Percentiles rank a stretch among this genome's conserved stretches.
These are phyloP conservation scores for Laburnicola sp. DNA, from an alignment of 2,329 filamentous ascomycete species.

Conservation along the genomic window DNA sequence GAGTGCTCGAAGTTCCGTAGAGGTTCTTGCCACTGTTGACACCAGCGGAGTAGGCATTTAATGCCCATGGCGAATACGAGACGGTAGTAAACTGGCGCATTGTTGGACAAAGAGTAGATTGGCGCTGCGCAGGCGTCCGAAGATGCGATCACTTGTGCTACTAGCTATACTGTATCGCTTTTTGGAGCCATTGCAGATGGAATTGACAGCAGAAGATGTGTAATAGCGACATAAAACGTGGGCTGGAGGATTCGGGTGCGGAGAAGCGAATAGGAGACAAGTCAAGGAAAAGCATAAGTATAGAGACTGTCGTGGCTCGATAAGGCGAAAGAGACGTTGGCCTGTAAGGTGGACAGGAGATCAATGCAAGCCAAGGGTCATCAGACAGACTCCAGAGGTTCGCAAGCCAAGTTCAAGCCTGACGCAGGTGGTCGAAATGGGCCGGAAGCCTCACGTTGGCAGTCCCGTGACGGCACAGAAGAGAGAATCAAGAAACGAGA, in stretches of 20 bases:
- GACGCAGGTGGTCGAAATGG: constrained; percentile 29
- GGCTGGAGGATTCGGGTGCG: constrained; percentile 36
- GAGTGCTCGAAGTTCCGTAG: constrained; percentile 18
- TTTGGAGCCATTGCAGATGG: constrained; percentile 35
- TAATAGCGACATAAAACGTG: constrained; percentile 44
- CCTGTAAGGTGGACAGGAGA: constrained; percentile 31
- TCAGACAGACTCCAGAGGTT: constrained; percentile 30
- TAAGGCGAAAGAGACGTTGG: constrained; percentile 26
- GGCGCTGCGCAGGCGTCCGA: constrained; percentile 22
- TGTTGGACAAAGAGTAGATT: constrained; percentile 26
- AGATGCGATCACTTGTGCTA: constrained; percentile 35
- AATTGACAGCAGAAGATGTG: constrained; percentile 29
- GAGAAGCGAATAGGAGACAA: constrained; percentile 41
- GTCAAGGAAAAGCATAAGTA: constrained; percentile 30
- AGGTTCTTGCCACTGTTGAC: constrained; percentile 20
- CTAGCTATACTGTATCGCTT: constrained; percentile 34
- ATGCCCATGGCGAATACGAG: constrained; percentile 38
- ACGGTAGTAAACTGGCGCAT: constrained; percentile 38
- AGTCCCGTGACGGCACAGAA: constrained; percentile 31
- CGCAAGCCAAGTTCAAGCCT: constrained; percentile 24
- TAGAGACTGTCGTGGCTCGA: constrained; percentile 35
- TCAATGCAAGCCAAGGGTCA: constrained; percentile 37
- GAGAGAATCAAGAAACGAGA: constrained; percentile 22
- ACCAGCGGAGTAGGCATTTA: constrained; percentile 31
- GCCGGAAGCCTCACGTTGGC: constrained; percentile 39